Conservation (phyloP, 305 asterid genomes). For the Withania somnifera region DNA sequence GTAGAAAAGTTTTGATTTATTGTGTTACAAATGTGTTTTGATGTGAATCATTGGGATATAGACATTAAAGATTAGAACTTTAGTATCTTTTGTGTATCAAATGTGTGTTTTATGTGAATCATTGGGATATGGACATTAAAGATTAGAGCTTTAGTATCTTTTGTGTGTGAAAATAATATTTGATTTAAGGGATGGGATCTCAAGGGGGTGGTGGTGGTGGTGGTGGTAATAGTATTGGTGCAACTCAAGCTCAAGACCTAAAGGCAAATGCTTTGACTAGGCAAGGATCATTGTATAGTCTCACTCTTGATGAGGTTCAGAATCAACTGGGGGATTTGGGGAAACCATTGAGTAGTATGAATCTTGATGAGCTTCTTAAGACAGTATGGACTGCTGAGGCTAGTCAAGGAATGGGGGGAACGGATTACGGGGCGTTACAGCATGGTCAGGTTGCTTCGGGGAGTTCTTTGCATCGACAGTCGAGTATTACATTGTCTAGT, state of each 20-base stretch:
- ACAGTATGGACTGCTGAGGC: conserved; percentile 62
- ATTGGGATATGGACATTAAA: background rate
- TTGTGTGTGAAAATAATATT: background rate
- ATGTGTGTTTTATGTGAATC: background rate
- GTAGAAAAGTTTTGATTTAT: background rate
- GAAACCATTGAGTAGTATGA: conserved; percentile 78
- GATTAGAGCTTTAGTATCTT: background rate
- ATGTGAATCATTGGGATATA: background rate
- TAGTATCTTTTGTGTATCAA: background rate
- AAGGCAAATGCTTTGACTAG: conserved; percentile 35
- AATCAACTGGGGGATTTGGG: conserved; percentile 74
- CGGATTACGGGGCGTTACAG: conserved; percentile 24
- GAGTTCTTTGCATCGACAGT: conserved; percentile 31
- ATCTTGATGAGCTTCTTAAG: conserved; percentile 91
- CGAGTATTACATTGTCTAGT: conserved; percentile 32
- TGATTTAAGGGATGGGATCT: conserved; percentile 47
- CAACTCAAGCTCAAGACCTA: conserved; percentile 16
- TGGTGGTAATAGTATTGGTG: conserved; percentile 15
- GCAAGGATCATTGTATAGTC: conserved; percentile 69
- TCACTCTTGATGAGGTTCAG: conserved; percentile 93
- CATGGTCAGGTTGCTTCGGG: conserved; percentile 14
- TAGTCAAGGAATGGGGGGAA: conserved; percentile 28
- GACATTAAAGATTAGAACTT: background rate
- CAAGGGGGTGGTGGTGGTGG: conserved; percentile 38
- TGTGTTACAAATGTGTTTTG: background rate